Conservation (phyloP, 2,329 filamentous ascomycete species). For the Fusarium tjaetaba region DNA sequence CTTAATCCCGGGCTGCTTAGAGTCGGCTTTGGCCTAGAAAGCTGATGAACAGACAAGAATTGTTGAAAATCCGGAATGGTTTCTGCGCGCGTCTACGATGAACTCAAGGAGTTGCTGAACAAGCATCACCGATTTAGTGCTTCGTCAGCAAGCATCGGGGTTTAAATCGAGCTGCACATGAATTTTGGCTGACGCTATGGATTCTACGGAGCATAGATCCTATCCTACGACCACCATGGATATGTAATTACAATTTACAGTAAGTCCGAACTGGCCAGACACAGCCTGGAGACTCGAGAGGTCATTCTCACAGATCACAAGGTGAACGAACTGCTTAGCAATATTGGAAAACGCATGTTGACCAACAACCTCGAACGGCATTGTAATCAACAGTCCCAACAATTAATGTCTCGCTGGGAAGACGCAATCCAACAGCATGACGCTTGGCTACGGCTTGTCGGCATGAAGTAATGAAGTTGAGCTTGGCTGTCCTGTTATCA, state of each 20-base stretch:
- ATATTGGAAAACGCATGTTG: background rate
- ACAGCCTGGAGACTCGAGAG: background rate
- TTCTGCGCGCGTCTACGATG: background rate
- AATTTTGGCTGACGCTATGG: background rate
- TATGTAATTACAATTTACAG: background rate
- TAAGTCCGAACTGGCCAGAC: background rate
- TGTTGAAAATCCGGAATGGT: background rate
- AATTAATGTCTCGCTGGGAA: background rate
- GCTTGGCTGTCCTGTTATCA: background rate
- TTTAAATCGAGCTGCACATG: background rate
- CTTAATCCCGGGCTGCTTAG: background rate
- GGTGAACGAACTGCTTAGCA: background rate
- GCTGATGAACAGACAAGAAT: background rate
- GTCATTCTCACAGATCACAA: background rate
- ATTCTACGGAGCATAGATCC: background rate
- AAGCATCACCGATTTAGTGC: slow-evolving; percentile 3
- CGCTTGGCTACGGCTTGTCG: background rate
- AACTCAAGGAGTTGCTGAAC: background rate
- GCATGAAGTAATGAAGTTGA: background rate
- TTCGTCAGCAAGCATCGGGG: slow-evolving; percentile 22
- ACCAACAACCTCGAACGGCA: background rate
- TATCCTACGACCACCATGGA: background rate
- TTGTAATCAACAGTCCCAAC: background rate
- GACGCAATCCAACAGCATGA: background rate
- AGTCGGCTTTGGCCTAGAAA: background rate